Conservation (phyloP, 257 asterid species). For the Mentha longifolia region DNA sequence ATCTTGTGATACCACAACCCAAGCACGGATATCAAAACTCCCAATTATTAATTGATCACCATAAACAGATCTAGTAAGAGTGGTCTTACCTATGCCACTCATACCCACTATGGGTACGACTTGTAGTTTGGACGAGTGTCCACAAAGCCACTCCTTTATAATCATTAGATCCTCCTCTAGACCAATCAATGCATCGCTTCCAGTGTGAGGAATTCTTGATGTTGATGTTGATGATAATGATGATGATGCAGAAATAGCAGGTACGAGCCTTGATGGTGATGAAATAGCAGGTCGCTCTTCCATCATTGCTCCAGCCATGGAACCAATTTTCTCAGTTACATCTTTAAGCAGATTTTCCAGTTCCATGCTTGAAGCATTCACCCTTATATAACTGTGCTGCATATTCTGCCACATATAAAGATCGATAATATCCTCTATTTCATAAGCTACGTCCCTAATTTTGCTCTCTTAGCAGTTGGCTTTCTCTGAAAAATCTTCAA, state of each 20-base stretch:
- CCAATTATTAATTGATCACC: neutral
- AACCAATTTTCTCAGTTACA: neutral
- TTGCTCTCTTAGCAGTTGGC: neutral
- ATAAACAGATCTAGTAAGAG: constrained; percentile 1
- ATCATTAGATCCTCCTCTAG: neutral
- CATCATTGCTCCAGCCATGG: neutral
- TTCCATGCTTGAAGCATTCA: neutral
- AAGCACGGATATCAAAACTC: constrained; percentile 4
- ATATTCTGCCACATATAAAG: neutral
- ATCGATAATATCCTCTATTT: constrained; percentile 3
- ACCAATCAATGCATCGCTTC: neutral
- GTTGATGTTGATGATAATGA: no score
- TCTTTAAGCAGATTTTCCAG: neutral
- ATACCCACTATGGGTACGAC: constrained; percentile 16
- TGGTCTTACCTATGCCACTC: constrained; percentile 12
- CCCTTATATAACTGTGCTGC: no score
- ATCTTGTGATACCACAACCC: neutral
- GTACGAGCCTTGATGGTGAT: neutral
- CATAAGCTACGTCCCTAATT: neutral
- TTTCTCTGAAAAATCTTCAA: neutral
- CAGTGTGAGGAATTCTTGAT: neutral
- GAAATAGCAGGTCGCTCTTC: constrained; percentile 2
- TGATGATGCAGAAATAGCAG: neutral
- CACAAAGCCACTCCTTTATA: constrained; percentile 10
- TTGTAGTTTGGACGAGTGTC: constrained; percentile 10